Conservation (phyloP, 169 alveolate genomes). For the Plasmodium sp. region DNA sequence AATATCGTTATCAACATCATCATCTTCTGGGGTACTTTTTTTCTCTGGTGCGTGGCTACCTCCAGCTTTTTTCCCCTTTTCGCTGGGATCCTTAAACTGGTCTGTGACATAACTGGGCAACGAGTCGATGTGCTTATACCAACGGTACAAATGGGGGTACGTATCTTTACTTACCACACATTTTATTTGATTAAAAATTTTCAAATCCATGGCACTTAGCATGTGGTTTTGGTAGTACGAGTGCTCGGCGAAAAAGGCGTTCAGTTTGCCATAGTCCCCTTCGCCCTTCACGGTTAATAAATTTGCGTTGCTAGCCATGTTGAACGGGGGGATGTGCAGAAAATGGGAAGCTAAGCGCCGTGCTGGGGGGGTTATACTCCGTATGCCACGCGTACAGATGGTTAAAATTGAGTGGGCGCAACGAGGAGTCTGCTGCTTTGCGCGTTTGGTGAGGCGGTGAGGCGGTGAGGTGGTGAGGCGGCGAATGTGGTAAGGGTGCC, state of each 20-base stretch:
- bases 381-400: background rate
- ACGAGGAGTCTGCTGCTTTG: background rate
- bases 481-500: background rate
- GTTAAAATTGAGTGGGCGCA: background rate
- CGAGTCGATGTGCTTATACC: slow-evolving; percentile 61
- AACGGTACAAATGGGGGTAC: slow-evolving; percentile 68
- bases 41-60: slow-evolving; percentile 5
- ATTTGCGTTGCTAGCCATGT: slow-evolving; percentile 49
- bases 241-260: slow-evolving; percentile 29
- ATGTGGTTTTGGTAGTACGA: slow-evolving; percentile 44
- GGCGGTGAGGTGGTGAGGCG: too few relatives aligned
- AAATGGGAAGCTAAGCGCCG: background rate
- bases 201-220: slow-evolving; percentile 47
- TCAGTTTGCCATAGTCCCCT: slow-evolving; percentile 39
- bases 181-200: slow-evolving; percentile 44
- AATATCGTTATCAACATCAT: slow-evolving; percentile 74
- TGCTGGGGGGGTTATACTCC: background rate
- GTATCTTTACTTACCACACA: slow-evolving; percentile 18
- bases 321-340: background rate
- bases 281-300: slow-evolving; percentile 62
- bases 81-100: slow-evolving; percentile 8
- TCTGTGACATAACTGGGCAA: slow-evolving; percentile 15
- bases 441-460: background rate
- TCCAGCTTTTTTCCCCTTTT: slow-evolving; percentile 11
- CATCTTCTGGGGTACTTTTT: slow-evolving; percentile 9